Conservation (phyloP, 345 rosid genomes). For the Populus nigra region DNA sequence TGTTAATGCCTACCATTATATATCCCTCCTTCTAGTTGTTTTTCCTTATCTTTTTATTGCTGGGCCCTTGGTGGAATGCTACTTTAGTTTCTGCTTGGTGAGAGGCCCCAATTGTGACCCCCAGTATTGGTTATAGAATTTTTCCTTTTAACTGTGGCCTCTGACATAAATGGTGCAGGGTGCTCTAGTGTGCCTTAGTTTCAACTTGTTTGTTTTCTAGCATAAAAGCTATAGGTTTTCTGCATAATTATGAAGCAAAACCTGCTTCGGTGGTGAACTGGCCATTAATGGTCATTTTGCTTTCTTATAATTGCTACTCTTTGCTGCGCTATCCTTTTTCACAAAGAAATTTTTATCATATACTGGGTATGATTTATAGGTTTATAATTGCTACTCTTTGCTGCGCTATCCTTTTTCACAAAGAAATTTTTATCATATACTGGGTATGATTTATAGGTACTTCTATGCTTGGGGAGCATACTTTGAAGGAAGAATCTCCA, state of each 20-base stretch:
- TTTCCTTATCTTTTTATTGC: conserved; percentile 3
- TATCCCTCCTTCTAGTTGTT: not conserved
- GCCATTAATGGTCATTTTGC: not conserved
- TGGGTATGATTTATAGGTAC: conserved; percentile 35
- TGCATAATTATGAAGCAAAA: not conserved
- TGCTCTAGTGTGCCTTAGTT: not conserved
- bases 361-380: conserved; percentile 32
- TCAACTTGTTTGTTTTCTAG: not conserved
- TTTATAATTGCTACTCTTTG: not conserved
- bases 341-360: not conserved
- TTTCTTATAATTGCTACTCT: not conserved
- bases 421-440: not conserved
- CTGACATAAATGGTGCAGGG: not conserved
- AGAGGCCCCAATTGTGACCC: not conserved
- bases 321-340: not conserved
- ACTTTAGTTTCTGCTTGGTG: not conserved
- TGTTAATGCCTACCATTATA: not conserved
- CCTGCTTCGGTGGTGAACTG: not conserved
- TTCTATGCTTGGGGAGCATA: conserved; percentile 52
- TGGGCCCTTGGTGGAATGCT: not conserved
- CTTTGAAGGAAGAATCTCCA: conserved; percentile 73
- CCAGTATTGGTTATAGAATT: not conserved
- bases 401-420: not conserved
- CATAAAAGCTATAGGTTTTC: not conserved
- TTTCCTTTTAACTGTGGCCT: not conserved